Percentiles rank a stretch among this genome's conserved stretches.
phyloP scores from a whole-genome alignment of 805 yeast genomes.

The Zygoascus tannicola region DNA sequence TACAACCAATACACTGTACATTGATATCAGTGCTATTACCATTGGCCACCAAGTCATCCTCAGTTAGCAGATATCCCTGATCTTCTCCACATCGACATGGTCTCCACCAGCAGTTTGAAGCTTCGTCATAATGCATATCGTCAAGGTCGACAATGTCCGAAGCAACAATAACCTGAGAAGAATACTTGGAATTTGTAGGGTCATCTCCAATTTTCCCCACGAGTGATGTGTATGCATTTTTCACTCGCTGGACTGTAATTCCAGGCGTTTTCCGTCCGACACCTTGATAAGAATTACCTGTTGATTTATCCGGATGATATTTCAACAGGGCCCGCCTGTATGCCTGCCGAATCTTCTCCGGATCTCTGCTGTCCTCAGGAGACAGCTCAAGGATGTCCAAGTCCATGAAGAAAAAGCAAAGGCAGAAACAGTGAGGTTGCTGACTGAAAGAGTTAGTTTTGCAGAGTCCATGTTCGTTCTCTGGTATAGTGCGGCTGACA shows the following conservation, averaged over 20 bases:
- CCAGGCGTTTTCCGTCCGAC: neutral
- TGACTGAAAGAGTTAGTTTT: neutral
- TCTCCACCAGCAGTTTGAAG: slow-evolving; percentile 22
- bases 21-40: slow-evolving; percentile 55
- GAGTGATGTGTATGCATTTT: slow-evolving; percentile 58
- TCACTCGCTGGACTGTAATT: slow-evolving; percentile 37
- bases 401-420: too few species aligned
- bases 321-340: slow-evolving; percentile 51
- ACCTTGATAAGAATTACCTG: neutral
- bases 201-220: slow-evolving; percentile 37
- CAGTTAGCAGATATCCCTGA: slow-evolving; percentile 51
- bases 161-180: slow-evolving; percentile 45
- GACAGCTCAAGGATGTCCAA: slow-evolving; percentile 3
- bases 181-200: slow-evolving; percentile 25
- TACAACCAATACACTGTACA: slow-evolving; percentile 75
- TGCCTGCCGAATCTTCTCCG: slow-evolving; percentile 44
- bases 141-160: slow-evolving; percentile 59
- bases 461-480: too few species aligned
- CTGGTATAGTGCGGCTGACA: slow-evolving; percentile 6
- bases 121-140: slow-evolving; percentile 39
- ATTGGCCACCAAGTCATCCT: slow-evolving; percentile 47
- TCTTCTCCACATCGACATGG: slow-evolving; percentile 35
- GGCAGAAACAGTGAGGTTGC: slow-evolving; percentile 1
- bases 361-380: neutral
- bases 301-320: slow-evolving; percentile 74